phyloP scores from a whole-genome alignment of 2,329 filamentous ascomycete genomes.

The Fusarium sp. region DNA sequence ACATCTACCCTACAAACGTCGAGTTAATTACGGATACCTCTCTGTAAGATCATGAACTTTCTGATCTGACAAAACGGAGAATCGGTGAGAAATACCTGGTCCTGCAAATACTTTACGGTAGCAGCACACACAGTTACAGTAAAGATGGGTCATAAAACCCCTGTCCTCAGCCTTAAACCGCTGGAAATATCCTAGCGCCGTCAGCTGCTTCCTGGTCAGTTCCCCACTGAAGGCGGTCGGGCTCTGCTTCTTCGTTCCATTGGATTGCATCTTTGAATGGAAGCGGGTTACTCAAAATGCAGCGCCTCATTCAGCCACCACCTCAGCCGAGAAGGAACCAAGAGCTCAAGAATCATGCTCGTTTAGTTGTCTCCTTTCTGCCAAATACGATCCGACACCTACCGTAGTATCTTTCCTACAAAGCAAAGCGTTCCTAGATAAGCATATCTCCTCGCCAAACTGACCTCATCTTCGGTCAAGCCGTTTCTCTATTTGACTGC shows the following conservation, averaged over 20 bases:
- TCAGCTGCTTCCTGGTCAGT: constrained; percentile 27
- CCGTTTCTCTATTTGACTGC: constrained; percentile 11
- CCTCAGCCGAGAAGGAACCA: constrained; percentile 22
- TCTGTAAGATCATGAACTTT: constrained; percentile 16
- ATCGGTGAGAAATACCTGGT: constrained; percentile 21
- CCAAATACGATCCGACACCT: background rate
- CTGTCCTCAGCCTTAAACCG: constrained; percentile 43
- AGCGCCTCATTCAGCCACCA: constrained; percentile 37
- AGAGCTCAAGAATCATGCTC: background rate
- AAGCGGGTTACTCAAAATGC: constrained; percentile 18
- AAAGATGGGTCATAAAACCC: constrained; percentile 23
- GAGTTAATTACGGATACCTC: background rate
- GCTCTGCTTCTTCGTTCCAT: constrained; percentile 14
- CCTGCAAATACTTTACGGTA: background rate
- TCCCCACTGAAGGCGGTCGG: constrained; percentile 29
- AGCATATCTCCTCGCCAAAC: background rate
- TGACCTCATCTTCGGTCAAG: background rate
- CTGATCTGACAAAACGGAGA: background rate
- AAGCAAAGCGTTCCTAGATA: background rate
- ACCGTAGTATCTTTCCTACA: background rate
- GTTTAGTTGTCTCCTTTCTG: background rate
- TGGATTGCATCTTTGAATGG: background rate
- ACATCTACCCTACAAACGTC: too few relatives aligned
- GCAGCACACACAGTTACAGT: background rate
- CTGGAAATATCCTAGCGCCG: constrained; percentile 37